These are phyloP conservation scores for Colletotrichum brevisporum DNA, from an alignment of 2,329 filamentous ascomycete genomes.

Conservation along the genomic window DNA sequence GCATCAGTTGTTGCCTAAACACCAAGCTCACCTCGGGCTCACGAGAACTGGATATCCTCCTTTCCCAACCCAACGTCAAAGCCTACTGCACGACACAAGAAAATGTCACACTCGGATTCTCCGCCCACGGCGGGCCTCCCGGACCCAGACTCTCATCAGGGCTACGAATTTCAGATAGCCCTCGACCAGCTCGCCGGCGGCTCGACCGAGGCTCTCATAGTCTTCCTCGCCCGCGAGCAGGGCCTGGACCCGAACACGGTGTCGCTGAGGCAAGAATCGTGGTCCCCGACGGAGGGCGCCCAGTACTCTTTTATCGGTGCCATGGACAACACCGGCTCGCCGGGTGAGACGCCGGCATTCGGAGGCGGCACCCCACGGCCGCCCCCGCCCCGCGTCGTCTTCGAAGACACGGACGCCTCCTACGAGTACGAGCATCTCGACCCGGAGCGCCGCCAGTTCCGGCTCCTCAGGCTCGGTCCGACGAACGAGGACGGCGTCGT, in stretches of 20 bases:
- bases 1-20: no score
- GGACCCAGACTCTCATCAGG: neutral
- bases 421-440: slow-evolving; percentile 6
- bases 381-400: neutral
- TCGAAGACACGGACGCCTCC: neutral
- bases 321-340: slow-evolving; percentile 10
- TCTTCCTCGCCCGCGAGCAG: slow-evolving; percentile 7
- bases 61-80: no score
- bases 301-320: neutral
- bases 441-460: slow-evolving; percentile 3
- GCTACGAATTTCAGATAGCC: slow-evolving; percentile 25
- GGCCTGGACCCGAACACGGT: slow-evolving; percentile 7
- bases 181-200: slow-evolving; percentile 28
- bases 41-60: no score
- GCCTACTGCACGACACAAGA: no score
- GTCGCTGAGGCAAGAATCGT: slow-evolving; percentile 1
- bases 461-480: slow-evolving; percentile 1
- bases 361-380: no score
- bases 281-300: neutral
- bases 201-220: slow-evolving; percentile 18
- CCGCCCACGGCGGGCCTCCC: no score
- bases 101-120: no score
- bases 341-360: neutral
- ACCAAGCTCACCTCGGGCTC: no score
- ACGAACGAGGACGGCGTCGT: neutral